Percentiles rank a stretch among this genome's conserved stretches.
These are phyloP conservation scores for Neurospora sp. DNA, from an alignment of 495 filamentous ascomycete species.

Conservation along the genomic window DNA sequence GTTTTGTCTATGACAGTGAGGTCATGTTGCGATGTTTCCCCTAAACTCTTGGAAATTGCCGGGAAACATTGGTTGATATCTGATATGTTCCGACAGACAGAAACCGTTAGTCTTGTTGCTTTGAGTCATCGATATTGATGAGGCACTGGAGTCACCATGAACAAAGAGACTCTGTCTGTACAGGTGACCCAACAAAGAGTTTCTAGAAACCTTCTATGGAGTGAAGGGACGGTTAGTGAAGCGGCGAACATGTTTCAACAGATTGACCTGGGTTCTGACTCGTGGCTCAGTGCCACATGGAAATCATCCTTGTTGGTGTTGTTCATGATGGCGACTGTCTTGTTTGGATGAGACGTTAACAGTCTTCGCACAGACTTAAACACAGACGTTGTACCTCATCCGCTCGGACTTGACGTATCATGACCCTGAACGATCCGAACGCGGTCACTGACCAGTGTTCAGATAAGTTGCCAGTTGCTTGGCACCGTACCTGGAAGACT, in stretches of 20 bases:
- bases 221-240: neutral
- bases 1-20: neutral
- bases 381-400: neutral
- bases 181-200: neutral
- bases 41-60: too few relatives aligned
- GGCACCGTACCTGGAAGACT: neutral
- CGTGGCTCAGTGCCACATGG: neutral
- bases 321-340: neutral
- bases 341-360: neutral
- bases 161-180: too few relatives aligned
- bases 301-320: neutral
- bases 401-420: neutral
- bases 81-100: too few relatives aligned
- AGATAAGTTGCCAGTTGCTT: neutral
- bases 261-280: neutral
- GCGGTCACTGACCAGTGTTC: neutral
- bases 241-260: neutral
- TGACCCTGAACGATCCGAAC: neutral
- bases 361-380: neutral
- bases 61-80: too few relatives aligned
- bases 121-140: too few relatives aligned
- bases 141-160: too few relatives aligned
- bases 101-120: too few relatives aligned
- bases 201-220: neutral
- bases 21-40: neutral